These are phyloP conservation scores for Geotrichum reessii DNA, from an alignment of 1,139 yeast species.

Conservation along the genomic window DNA sequence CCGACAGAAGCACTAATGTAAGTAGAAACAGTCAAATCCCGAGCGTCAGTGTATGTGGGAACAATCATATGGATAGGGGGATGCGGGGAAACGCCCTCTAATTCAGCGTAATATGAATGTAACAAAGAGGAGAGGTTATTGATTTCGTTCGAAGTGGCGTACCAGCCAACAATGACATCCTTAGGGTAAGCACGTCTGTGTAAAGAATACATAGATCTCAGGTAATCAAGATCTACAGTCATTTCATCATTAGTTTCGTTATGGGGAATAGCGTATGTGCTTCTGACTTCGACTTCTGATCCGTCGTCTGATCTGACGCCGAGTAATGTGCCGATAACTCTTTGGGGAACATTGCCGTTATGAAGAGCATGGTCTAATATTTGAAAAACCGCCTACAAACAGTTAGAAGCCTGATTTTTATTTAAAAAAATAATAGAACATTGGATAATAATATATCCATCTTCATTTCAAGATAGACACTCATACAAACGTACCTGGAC, in stretches of 20 bases:
- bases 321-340: slow-evolving; percentile 77
- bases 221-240: slow-evolving; percentile 71
- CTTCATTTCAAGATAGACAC: neutral
- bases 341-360: slow-evolving; percentile 42
- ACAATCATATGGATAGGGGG: slow-evolving; percentile 77
- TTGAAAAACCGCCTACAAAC: slow-evolving; percentile 67
- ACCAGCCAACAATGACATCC: slow-evolving; percentile 83
- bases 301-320: slow-evolving; percentile 87
- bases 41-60: slow-evolving; percentile 34
- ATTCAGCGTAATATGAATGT: slow-evolving; percentile 72
- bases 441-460: too few relatives aligned
- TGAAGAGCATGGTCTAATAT: slow-evolving; percentile 56
- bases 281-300: slow-evolving; percentile 65
- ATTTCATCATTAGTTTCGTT: slow-evolving; percentile 70
- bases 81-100: slow-evolving; percentile 58
- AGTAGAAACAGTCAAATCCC: slow-evolving; percentile 51
- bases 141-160: slow-evolving; percentile 61
- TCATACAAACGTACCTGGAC: slow-evolving; percentile 15
- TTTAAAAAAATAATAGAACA: too few relatives aligned
- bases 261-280: slow-evolving; percentile 80
- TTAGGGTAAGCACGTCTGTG: slow-evolving; percentile 70
- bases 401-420: slow-evolving; percentile 27
- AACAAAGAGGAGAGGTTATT: slow-evolving; percentile 76
- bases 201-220: slow-evolving; percentile 63
- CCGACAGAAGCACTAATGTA: slow-evolving; percentile 79